phyloP scores from a whole-genome alignment of 2,329 filamentous ascomycete species.

The Moelleriella libera region DNA sequence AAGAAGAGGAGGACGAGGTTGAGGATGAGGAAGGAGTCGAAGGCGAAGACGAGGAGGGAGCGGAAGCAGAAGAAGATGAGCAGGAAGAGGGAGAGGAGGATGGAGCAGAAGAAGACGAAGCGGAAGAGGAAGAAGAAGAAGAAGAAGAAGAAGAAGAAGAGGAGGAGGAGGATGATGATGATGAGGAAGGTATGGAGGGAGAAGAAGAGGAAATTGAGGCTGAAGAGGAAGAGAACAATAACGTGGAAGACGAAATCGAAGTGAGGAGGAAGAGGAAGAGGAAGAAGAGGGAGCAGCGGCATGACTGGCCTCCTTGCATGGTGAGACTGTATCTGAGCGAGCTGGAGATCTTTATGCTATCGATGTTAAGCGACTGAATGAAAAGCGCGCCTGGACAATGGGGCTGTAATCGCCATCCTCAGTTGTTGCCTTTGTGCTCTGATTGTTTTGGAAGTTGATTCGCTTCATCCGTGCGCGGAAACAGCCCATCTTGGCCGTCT shows the following conservation, averaged over 20 bases:
- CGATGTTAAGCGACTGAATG: neutral
- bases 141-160: conserved; percentile 4
- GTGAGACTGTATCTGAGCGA: too few species aligned
- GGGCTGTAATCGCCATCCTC: too few species aligned
- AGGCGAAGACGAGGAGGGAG: conserved; percentile 10
- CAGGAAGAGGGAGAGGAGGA: conserved; percentile 16
- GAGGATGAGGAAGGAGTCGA: conserved; percentile 5
- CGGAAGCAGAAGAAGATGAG: conserved; percentile 13
- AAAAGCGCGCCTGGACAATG: too few species aligned
- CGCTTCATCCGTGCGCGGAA: too few species aligned
- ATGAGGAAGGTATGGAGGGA: neutral
- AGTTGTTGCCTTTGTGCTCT: too few species aligned
- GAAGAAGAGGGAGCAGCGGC: conserved; percentile 8
- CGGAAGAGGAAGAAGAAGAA: conserved; percentile 6
- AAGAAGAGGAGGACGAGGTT: conserved; percentile 11
- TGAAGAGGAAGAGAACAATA: conserved; percentile 6
- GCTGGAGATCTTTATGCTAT: neutral
- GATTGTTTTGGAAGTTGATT: too few species aligned
- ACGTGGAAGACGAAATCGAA: conserved; percentile 5
- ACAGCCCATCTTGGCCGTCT: too few species aligned
- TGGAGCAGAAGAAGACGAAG: conserved; percentile 7
- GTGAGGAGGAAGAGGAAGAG: conserved; percentile 6
- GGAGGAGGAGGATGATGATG: conserved; percentile 4
- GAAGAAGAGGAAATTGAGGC: neutral
- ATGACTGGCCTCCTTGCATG: too few species aligned